Evolutionary conservation across 768 basidiomycete species (phyloP).

Genomic region (Pleurotus eryngii): DNA sequence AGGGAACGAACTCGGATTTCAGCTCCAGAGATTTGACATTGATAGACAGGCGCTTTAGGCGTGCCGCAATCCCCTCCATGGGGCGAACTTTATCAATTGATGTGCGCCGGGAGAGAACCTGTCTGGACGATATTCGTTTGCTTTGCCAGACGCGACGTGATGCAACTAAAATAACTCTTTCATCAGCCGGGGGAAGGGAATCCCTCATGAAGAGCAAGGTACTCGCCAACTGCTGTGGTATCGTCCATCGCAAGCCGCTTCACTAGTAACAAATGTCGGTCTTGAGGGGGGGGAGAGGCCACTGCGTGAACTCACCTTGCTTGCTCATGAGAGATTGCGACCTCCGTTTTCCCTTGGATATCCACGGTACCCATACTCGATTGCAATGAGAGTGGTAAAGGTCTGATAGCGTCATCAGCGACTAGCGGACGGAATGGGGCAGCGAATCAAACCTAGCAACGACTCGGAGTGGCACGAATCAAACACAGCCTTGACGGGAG

Average conservation of each 20-base stretch:
- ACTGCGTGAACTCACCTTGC: constrained; percentile 20
- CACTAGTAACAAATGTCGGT: constrained; percentile 6
- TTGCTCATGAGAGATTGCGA: constrained; percentile 30
- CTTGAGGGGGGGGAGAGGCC: no score
- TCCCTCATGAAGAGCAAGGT: neutral
- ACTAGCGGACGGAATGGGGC: neutral
- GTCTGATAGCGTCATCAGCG: constrained; percentile 22
- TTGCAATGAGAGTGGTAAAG: constrained; percentile 42
- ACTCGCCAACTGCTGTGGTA: constrained; percentile 11
- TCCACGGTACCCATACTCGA: constrained; percentile 43
- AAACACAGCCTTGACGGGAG: constrained; percentile 25
- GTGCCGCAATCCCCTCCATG: neutral
- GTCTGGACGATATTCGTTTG: constrained; percentile 16
- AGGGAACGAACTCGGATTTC: constrained; percentile 3
- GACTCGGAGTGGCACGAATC: constrained; percentile 41
- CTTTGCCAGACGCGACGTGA: constrained; percentile 23
- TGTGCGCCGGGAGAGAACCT: constrained; percentile 15
- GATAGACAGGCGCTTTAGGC: neutral
- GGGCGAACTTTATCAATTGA: constrained; percentile 20
- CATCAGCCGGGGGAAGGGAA: neutral
- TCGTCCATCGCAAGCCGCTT: constrained; percentile 16
- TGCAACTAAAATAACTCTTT: constrained; percentile 6
- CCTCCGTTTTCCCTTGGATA: constrained; percentile 36
- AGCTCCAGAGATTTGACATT: neutral
- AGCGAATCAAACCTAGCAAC: constrained; percentile 27